Base-by-base conservation (phyloP, 345 rosid genomes). In the Fremontodendron californicum region DNA sequence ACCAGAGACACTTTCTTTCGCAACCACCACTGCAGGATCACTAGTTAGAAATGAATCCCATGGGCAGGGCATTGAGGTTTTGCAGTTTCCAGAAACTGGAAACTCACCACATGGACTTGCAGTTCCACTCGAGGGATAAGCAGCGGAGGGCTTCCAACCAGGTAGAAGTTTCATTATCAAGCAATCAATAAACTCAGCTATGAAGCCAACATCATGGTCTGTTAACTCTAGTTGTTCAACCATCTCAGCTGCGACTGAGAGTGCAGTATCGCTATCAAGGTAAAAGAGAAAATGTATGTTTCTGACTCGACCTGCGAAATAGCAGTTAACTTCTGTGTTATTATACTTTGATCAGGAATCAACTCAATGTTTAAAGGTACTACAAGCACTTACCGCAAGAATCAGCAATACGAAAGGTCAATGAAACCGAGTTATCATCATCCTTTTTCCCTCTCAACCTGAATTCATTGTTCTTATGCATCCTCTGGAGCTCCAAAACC, bases 171-270 rank as follows among this genome's bases (percentile, higher is more conserved):
- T 87, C 82, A 70, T 72, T 76, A 92, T 88, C 85, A 92, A 80
- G 71, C 80, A 85, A 80, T 89, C 92, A 25, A 88, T 93, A 79
- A 93, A 80, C 83, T 88, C 90, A 66, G 93, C 90, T 78, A 93
- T 90, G 79, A 91, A 85, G 74, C 79, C 80, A 73, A 90, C 93
- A 78, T 94, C 95, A 80, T 91, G 90, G 61, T 84, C 83, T 48
- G 88, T 80, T 76, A 94, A 84, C 78, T 86, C 92, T 75, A 92
- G 84, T 76, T 89, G 92, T 79, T 91, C 94, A 66, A 86, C 97
- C 96, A 94, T 92, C 84, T 94, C 98, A 25, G 82, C 82, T 6
- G 93, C 92, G 49, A 92, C 89, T 1, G 90, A 86, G 31, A 81
- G 73, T 49, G 93, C 87, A 58, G 98, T 92, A 77, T 94, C 98